These are phyloP conservation scores for Candida sakaeoensis DNA, from an alignment of 805 yeast species.

Conservation along the genomic window DNA sequence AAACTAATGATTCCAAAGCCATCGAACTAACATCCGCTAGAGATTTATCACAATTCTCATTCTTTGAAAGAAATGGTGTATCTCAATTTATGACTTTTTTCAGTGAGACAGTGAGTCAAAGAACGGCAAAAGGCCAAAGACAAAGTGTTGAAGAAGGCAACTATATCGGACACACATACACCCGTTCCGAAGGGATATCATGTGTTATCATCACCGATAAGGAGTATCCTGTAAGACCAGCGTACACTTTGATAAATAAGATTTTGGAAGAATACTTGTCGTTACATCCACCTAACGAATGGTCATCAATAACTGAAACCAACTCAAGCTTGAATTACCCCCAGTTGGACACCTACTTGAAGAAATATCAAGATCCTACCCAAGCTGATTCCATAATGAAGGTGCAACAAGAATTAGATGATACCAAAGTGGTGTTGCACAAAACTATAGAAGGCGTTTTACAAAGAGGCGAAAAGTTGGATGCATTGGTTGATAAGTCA, in stretches of 20 bases:
- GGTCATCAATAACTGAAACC: slow-evolving; percentile 51
- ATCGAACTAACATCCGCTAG: slow-evolving; percentile 75
- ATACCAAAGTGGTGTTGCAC: slow-evolving; percentile 92
- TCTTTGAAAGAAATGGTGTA: slow-evolving; percentile 79
- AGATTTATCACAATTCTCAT: slow-evolving; percentile 82
- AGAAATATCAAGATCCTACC: slow-evolving; percentile 91
- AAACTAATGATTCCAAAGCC: slow-evolving; percentile 53
- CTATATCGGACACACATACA: slow-evolving; percentile 89
- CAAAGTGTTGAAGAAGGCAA: slow-evolving; percentile 90
- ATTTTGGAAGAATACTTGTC: slow-evolving; percentile 85
- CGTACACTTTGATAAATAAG: slow-evolving; percentile 88
- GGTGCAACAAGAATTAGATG: slow-evolving; percentile 97
- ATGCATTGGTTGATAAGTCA: slow-evolving; percentile 89
- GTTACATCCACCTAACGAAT: slow-evolving; percentile 70
- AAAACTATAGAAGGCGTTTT: slow-evolving; percentile 92
- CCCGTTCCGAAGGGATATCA: slow-evolving; percentile 84
- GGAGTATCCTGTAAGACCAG: slow-evolving; percentile 96
- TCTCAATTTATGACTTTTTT: slow-evolving; percentile 94
- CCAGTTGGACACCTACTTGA: slow-evolving; percentile 64
- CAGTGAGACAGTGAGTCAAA: slow-evolving; percentile 81
- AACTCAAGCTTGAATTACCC: slow-evolving; percentile 48
- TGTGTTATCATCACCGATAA: slow-evolving; percentile 91
- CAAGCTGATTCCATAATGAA: slow-evolving; percentile 97
- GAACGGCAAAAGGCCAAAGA: slow-evolving; percentile 87
- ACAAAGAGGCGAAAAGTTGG: slow-evolving; percentile 95